These are phyloP conservation scores for Mycena indigotica DNA, from an alignment of 768 basidiomycete species.

Conservation along the genomic window DNA sequence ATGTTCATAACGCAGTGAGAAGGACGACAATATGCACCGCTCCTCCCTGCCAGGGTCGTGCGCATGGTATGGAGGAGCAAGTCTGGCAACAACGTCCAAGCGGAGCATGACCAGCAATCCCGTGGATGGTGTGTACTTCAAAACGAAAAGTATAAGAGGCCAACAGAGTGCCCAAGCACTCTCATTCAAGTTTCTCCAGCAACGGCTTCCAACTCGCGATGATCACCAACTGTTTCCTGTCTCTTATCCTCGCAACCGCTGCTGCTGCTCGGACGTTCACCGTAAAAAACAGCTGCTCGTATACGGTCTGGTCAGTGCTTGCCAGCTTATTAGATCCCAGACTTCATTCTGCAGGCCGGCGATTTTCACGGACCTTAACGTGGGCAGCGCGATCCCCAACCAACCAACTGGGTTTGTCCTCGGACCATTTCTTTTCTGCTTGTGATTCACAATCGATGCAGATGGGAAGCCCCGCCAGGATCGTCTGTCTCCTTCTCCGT, in stretches of 20 bases:
- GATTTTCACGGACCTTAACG: slow-evolving; percentile 43
- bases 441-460: background rate
- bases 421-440: background rate
- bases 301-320: slow-evolving; percentile 45
- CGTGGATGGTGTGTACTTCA: too few species aligned
- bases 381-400: slow-evolving; percentile 36
- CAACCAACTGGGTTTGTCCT: slow-evolving; percentile 29
- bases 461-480: slow-evolving; percentile 28
- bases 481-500: slow-evolving; percentile 38
- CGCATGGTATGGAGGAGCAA: too few species aligned
- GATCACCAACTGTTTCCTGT: slow-evolving; percentile 5
- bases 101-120: too few species aligned
- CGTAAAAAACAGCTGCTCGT: slow-evolving; percentile 45
- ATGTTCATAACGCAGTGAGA: too few species aligned
- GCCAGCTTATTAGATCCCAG: background rate
- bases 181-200: too few species aligned
- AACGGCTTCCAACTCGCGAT: background rate
- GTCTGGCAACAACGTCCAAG: too few species aligned
- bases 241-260: slow-evolving; percentile 22
- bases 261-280: slow-evolving; percentile 39
- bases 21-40: too few species aligned
- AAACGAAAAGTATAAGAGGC: too few species aligned
- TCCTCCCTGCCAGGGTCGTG: too few species aligned
- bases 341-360: slow-evolving; percentile 8
- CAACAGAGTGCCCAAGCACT: too few species aligned